phyloP scores from a whole-genome alignment of 108 stramenopile species.

The Cyclotella kingstonii region DNA sequence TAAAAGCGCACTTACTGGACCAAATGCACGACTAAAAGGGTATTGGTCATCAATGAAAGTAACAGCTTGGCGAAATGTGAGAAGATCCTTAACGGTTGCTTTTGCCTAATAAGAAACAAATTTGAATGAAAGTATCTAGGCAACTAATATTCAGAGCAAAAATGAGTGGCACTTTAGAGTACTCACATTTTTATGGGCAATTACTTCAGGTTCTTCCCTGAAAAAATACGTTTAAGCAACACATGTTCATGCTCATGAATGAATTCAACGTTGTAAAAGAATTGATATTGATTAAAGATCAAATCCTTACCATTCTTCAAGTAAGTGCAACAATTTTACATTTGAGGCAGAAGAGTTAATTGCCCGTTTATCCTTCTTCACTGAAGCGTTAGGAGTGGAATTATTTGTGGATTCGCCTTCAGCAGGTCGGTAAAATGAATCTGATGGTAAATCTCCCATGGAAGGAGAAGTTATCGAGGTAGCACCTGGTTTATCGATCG shows the following conservation, averaged over 20 bases:
- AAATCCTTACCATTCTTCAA: conserved; percentile 39
- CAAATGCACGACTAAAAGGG: conserved; percentile 68
- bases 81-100: conserved; percentile 57
- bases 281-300: neutral
- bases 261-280: neutral
- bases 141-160: neutral
- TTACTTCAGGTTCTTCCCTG: conserved; percentile 61
- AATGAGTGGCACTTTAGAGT: neutral
- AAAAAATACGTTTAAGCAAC: neutral
- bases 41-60: conserved; percentile 60
- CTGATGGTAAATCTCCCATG: too few species aligned
- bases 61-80: conserved; percentile 62
- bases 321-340: conserved; percentile 26
- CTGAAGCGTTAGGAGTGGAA: neutral
- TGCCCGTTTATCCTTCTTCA: neutral
- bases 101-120: conserved; percentile 10
- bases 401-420: neutral
- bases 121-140: neutral
- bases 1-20: conserved; percentile 28
- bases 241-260: neutral
- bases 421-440: too few species aligned
- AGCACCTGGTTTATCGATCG: neutral
- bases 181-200: conserved; percentile 12
- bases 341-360: conserved; percentile 6
- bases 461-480: neutral